These are phyloP conservation scores for Tuber brumale DNA, from an alignment of 495 filamentous ascomycete genomes.

Conservation along the genomic window DNA sequence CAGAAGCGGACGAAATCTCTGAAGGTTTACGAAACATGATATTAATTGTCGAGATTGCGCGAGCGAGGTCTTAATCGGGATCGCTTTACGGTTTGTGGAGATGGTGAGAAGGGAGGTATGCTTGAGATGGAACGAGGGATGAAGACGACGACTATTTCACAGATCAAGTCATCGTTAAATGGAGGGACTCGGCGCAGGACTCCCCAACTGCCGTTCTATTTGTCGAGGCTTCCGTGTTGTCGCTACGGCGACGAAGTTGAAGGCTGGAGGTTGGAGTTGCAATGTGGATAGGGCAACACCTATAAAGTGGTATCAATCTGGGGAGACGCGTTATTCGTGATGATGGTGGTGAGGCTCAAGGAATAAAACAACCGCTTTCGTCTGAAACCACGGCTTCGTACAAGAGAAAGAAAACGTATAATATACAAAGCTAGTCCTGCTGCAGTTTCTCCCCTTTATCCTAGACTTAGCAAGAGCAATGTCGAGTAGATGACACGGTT, in stretches of 20 bases:
- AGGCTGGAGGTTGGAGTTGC: neutral
- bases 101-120: constrained; percentile 7
- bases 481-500: constrained; percentile 4
- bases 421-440: neutral
- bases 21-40: constrained; percentile 24
- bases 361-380: constrained; percentile 5
- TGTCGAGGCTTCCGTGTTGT: neutral
- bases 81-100: neutral
- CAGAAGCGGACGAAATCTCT: constrained; percentile 20
- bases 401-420: neutral
- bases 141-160: constrained; percentile 9
- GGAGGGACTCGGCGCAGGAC: neutral
- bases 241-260: neutral
- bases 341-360: neutral
- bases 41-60: constrained; percentile 13
- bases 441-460: neutral
- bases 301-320: neutral
- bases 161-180: neutral
- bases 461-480: neutral
- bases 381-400: neutral
- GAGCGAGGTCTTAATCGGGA: neutral
- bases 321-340: neutral
- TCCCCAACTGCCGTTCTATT: neutral
- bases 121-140: constrained; percentile 7
- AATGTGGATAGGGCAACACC: neutral